Base-by-base conservation (phyloP, 2,329 filamentous ascomycete species). In the Verticillium alfalfae region DNA sequence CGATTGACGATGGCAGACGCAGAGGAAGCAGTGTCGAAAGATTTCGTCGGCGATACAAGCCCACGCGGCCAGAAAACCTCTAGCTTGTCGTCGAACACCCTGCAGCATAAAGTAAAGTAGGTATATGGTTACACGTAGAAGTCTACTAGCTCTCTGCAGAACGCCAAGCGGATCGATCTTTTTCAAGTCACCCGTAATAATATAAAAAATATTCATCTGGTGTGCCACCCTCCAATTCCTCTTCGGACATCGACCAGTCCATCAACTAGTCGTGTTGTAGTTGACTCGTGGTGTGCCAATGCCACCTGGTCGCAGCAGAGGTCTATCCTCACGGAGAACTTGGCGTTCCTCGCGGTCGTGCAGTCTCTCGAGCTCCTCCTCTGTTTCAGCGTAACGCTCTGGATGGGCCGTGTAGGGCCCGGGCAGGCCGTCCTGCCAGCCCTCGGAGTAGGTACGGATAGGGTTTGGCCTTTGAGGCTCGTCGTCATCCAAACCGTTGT, bases 331-430 rank as follows among this genome's bases (percentile, higher is more conserved):
- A 41, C 78, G 70, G 15, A 76, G 79, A 36, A 81, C 80, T 16
- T 81, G 80, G 54, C 78, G 73, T 60, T 83, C 81, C 65, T 84
- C 81, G 22, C 80, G 77, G 63, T 82, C 80, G 63, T 78, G 71
- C 41, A 83, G 79, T 39, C 79, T 75, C 58, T 81, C 78, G 64
- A 83, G 72, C 62, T 84, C 79, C 61, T 83, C 81, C 39, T 81
- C 79, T 3, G 78, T 82, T 58, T 80, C 76, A 37, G 80, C 80
- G 59, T 84, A 83, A 62, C 76, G 76, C 67, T 84, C 80, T 3
- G 81, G 80, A 59, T 84, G 81, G 1, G 79, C 79, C 1, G 80
- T 81, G 65, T 82, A 82, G 0, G 79, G 80, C 5, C 80, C 79
- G 3, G 81, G 81, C 9, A 80, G 73, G 12, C 78, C 78, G 38